phyloP scores from a whole-genome alignment of 441 rosid genomes.

The Gossypium lobatum region DNA sequence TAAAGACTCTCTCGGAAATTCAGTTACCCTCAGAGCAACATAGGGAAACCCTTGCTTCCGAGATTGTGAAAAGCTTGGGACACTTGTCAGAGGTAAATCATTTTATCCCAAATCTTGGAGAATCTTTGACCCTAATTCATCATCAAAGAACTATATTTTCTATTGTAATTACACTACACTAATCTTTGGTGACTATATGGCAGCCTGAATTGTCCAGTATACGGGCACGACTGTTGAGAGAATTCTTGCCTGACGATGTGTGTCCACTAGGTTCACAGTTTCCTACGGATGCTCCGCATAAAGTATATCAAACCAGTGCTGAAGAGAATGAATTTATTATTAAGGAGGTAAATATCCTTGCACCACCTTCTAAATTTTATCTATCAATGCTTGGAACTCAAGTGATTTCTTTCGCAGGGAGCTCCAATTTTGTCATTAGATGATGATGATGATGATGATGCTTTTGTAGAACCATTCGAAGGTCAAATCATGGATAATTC shows the following conservation, averaged over 20 bases:
- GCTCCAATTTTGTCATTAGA: slow-evolving; percentile 29
- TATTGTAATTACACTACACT: not conserved
- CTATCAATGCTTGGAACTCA: slow-evolving; percentile 5
- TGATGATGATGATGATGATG: slow-evolving; percentile 41
- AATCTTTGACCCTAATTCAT: not conserved
- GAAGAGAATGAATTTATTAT: slow-evolving; percentile 27
- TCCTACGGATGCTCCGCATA: slow-evolving; percentile 38
- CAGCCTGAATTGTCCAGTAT: slow-evolving; percentile 54
- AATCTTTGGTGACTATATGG: slow-evolving; percentile 19
- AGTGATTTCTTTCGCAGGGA: slow-evolving; percentile 27
- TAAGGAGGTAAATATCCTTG: slow-evolving; percentile 24
- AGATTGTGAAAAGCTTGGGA: slow-evolving; percentile 62
- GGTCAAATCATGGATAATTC: slow-evolving; percentile 25
- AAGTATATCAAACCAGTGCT: slow-evolving; percentile 32
- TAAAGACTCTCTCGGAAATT: slow-evolving; percentile 51
- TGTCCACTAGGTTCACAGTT: slow-evolving; percentile 72
- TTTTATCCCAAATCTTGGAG: slow-evolving; percentile 16
- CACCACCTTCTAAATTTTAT: not conserved
- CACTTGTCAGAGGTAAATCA: slow-evolving; percentile 51
- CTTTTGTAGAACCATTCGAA: slow-evolving; percentile 36
- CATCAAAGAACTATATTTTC: not conserved
- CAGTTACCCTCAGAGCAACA: slow-evolving; percentile 50
- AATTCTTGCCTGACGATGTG: slow-evolving; percentile 75
- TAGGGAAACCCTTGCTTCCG: slow-evolving; percentile 58
- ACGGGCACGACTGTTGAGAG: slow-evolving; percentile 50